Base-by-base conservation (phyloP, 75 land plant species). In the Picea sitchensis region DNA sequence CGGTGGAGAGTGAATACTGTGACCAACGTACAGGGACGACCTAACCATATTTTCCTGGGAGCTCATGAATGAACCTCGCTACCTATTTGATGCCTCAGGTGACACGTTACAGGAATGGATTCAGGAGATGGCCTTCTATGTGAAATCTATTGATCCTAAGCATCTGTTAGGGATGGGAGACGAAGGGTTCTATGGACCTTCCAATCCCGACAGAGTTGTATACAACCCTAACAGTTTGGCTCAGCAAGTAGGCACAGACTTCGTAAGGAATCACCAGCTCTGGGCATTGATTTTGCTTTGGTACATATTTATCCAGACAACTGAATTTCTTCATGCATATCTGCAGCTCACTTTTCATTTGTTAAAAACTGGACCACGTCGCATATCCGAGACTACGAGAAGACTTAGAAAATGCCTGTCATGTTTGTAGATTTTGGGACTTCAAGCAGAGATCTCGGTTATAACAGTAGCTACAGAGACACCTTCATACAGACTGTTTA, bases 121-220 rank as follows among this genome's bases (percentile, higher is more conserved):
- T 73, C 82, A 86, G 83, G 98, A 95, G 77, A 95, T 95, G 98
- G 93, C 95, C 5, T 62, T 84, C 2, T 86, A 88, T 79, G 96
- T 95, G 83, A 95, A 95, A 68, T 86, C 90, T 34, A 79, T 93
- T 14, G 98, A 95, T 81, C 77, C 86, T 56, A 80, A 82, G 44
- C 98, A 95, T 78, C 80, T 95, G 73, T 73, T 95, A 38, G 88
- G 78, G 78, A 87, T 87, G 23, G 98, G 95, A 32, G 21, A 81
- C 17, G 98, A 95, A 86, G 95, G 98, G 47, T 95, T 87, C 67
- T 95, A 93, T 79, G 90, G 93, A 9, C 91, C 92, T 8, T 86
- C 89, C 17, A 78, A 81, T n/a, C 56, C 56, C 0, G 56, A 51
- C 56, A 51, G 56, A 51, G 56, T 8, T 9, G 11, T 9, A 51